Evolutionary conservation across 306 rosid genomes (phyloP), one percentile per base, ranked within the genome.

Genomic region (Prunus dulcis): DNA sequence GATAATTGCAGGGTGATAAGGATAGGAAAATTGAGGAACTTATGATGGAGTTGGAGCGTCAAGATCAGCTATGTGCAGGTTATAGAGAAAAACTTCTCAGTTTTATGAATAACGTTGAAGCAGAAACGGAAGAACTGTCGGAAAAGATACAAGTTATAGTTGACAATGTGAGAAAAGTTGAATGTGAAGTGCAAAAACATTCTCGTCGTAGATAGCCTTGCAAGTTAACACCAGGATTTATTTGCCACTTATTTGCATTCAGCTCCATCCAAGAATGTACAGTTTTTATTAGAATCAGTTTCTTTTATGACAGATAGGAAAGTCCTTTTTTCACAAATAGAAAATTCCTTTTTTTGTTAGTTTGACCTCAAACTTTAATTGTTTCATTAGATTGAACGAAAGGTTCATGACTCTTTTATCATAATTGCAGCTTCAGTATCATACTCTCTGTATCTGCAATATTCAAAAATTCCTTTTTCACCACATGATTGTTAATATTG

Each of bases 11-110:
- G 97, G 96, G 89, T 17, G 95, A 90, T 62, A 94, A 92, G 83
- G 96, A 92, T 78, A 85, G 81, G 84, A 94, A 90, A 80, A 94
- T 94, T 74, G 91, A 90, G 51, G 97, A 94, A 68, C 96, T 94
- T 56, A 86, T 85, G 4, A 66, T 61, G 91, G 98, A 94, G 88
- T 80, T 94, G 84, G 89, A 94, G 82, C 91, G 38, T 53, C 98
- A 90, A 78, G 91, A 91, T 82, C 88, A 84, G 78, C 82, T 86
- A 2, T 94, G 98, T 64, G 86, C 86, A 60, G 79, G 84, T 7
- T 88, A 91, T 67, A 79, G 95, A 79, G 96, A 88, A 82, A 90
- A 82, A 68, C 84, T 94, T 14, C 41, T 91, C 25, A 52, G 83
- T 86, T 90, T 94, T 70, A 90, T 92, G 67, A 86, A 83, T 45